Base-by-base conservation (phyloP, 495 filamentous ascomycete species). In the Podospora pseudocomata region DNA sequence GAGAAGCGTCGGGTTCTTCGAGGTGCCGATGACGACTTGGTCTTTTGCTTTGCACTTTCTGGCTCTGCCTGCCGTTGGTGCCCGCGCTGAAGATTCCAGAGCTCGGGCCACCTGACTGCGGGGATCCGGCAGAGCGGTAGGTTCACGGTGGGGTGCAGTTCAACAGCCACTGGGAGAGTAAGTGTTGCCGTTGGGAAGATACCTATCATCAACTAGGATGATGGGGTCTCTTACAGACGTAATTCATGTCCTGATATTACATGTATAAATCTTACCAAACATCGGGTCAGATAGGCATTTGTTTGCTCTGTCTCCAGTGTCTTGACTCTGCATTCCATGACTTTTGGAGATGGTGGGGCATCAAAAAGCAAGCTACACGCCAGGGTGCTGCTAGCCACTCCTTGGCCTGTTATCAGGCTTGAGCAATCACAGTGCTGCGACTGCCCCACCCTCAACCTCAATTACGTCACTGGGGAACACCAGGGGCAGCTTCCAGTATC, bases 11-110 rank as follows among this genome's bases (percentile, higher is more conserved):
- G 39, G 39, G 39, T 49, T 49, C 39, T 11, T 11, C 7, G 39
- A 49, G 66, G 65, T 59, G 66, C 66, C 34, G 66, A 67, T 67
- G 66, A 67, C 66, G 66, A 67, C 32, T 34, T 7, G 58, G 20
- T 16, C 26, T 44, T 27, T 58, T 18, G 34, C 34, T 39, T 39
- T 39, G 34, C 23, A 23, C 23, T 23, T 23, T 23, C 23, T 1
- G 1, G 23, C 23, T 23, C 23, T 23, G 23, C 23, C 39, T 49
- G 0, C 39, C 39, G 54, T 66, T 66, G 64, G 55, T 66, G 63
- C 63, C 63, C 63, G 53, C 53, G 53, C 53, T 54, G n/a, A 44
- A 65, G 53, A 39, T 26, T 65, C 39, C 63, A 54, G 32, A 26
- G n/a, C 28, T 32, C 39, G 44, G 18, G 27, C 63, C n/a, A 19